Conservation (phyloP, 225 moss, liverwort and hornwort species). For the Neckera pumila region DNA sequence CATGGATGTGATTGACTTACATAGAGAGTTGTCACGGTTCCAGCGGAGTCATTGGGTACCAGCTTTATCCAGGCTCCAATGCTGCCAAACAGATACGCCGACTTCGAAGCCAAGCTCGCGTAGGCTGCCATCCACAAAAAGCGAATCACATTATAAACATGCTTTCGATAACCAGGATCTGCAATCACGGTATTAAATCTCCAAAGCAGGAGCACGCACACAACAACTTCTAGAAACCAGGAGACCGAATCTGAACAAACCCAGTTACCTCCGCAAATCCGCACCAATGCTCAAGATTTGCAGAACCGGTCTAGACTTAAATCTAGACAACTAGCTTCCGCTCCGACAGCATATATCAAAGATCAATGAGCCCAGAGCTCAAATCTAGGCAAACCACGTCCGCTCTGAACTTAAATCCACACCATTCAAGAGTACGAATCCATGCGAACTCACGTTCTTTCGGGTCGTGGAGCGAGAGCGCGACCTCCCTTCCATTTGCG, state of each 20-base stretch:
- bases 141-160: not conserved
- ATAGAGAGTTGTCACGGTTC: conserved; percentile 35
- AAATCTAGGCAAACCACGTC: too few relatives aligned
- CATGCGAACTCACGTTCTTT: not conserved
- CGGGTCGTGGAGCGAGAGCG: not conserved
- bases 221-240: not conserved
- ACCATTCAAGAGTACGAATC: not conserved
- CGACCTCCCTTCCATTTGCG: not conserved
- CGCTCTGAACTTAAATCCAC: not conserved
- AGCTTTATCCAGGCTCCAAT: conserved; percentile 20
- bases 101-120: conserved; percentile 8
- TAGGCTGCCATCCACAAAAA: conserved; percentile 4
- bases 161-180: not conserved
- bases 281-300: not conserved
- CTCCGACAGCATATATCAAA: not conserved
- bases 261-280: too few relatives aligned
- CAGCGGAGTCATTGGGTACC: not conserved
- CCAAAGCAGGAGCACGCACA: not conserved
- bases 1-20: not conserved
- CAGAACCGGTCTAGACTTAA: not conserved
- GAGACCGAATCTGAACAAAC: not conserved
- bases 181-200: not conserved
- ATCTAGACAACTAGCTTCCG: not conserved
- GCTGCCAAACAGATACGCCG: conserved; percentile 12
- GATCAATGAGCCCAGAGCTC: not conserved